phyloP scores from a whole-genome alignment of 495 filamentous ascomycete species.

The Hypoxylon cercidicola region DNA sequence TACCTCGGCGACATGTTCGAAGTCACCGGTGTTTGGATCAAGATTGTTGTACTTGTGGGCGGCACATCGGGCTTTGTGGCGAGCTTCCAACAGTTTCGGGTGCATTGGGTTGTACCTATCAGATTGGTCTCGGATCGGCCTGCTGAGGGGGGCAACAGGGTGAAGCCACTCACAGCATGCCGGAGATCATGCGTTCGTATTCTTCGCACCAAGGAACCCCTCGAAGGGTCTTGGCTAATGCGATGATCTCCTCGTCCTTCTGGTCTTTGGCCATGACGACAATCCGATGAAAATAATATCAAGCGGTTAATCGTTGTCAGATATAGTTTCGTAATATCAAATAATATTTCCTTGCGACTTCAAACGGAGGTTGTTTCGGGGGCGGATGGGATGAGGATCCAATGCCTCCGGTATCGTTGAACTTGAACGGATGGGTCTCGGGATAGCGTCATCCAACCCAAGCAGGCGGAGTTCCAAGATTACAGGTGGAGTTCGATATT shows the following conservation, averaged over 20 bases:
- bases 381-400: too few species aligned
- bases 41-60: constrained; percentile 61
- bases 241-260: constrained; percentile 59
- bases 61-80: constrained; percentile 51
- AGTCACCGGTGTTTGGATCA: constrained; percentile 54
- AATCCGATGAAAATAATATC: too few species aligned
- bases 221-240: constrained; percentile 52
- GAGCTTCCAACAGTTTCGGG: background rate
- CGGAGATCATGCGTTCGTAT: constrained; percentile 66
- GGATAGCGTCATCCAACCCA: too few species aligned
- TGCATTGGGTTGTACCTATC: background rate
- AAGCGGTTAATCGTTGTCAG: too few species aligned
- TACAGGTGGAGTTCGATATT: too few species aligned
- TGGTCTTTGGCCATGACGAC: constrained; percentile 50
- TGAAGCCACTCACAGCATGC: constrained; percentile 56
- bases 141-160: background rate
- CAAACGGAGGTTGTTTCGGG: too few species aligned
- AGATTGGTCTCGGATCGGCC: constrained; percentile 1
- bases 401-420: too few species aligned
- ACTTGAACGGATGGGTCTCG: too few species aligned
- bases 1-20: constrained; percentile 48
- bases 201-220: constrained; percentile 59
- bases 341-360: too few species aligned
- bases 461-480: too few species aligned
- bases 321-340: too few species aligned